Percentiles rank a stretch among this genome's conserved stretches.
phyloP scores from a whole-genome alignment of 495 filamentous ascomycete genomes.

The Aspergillus avenaceus region DNA sequence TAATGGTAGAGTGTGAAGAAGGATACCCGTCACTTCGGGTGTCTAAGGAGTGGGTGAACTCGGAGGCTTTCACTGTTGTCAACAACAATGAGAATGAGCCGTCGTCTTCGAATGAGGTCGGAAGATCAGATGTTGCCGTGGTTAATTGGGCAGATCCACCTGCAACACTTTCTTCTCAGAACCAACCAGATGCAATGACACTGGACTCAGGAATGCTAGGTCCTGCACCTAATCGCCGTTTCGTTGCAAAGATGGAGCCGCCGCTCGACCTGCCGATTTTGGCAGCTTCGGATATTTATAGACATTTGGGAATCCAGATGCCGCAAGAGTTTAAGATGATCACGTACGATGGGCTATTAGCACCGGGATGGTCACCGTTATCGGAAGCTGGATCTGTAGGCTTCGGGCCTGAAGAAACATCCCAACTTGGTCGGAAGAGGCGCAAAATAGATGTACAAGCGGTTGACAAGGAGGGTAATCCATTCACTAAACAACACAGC shows the following conservation, averaged over 20 bases:
- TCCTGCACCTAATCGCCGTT: constrained; percentile 67
- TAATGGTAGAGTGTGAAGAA: constrained; percentile 45
- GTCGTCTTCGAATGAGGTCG: constrained; percentile 16
- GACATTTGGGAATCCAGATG: constrained; percentile 52
- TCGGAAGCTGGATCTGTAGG: constrained; percentile 18
- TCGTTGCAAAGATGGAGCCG: constrained; percentile 80
- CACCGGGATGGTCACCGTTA: constrained; percentile 41
- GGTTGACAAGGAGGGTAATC: constrained; percentile 34
- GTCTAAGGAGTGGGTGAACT: constrained; percentile 42
- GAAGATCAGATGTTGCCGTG: constrained; percentile 14
- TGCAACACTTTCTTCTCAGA: constrained; percentile 37
- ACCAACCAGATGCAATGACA: constrained; percentile 41
- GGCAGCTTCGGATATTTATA: constrained; percentile 63
- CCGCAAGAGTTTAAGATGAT: constrained; percentile 51
- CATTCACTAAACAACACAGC: constrained; percentile 49
- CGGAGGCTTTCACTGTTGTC: constrained; percentile 27
- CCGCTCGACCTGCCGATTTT: constrained; percentile 69
- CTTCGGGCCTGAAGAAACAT: constrained; percentile 18
- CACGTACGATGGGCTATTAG: constrained; percentile 65
- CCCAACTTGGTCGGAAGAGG: constrained; percentile 27
- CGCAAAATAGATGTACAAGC: constrained; percentile 29
- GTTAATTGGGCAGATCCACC: constrained; percentile 51
- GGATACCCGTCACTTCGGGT: constrained; percentile 46
- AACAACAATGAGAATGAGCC: constrained; percentile 18
- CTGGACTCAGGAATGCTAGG: constrained; percentile 43